Conservation (phyloP, 257 asterid species). For the Salvia miltiorrhiza region DNA sequence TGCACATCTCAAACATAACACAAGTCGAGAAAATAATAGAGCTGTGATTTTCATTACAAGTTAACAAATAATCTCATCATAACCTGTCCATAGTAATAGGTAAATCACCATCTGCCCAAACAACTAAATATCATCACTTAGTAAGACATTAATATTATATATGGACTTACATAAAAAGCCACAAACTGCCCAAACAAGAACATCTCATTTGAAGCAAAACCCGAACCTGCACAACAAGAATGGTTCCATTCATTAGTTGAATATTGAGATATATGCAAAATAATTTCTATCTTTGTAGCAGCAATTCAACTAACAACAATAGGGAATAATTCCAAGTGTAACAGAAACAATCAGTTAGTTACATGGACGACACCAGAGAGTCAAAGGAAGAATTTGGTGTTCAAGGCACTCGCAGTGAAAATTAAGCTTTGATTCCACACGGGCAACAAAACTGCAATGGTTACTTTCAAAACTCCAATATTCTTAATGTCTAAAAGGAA, state of each 20-base stretch:
- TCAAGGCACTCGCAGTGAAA: conserved; percentile 10
- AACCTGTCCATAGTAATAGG: too few species aligned
- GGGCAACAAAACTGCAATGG: background rate
- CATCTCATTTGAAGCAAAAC: too few species aligned
- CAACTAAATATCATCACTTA: too few species aligned
- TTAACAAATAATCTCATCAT: too few species aligned
- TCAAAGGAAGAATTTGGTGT: background rate
- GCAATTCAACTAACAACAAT: background rate
- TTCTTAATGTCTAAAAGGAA: conserved; percentile 10
- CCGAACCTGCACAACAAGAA: too few species aligned
- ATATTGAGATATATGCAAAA: conserved; percentile 4
- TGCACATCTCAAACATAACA: too few species aligned
- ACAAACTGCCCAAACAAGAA: too few species aligned
- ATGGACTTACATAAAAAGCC: too few species aligned
- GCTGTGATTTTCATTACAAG: too few species aligned
- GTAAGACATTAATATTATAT: too few species aligned
- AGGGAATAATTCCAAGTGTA: conserved; percentile 13
- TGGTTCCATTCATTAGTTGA: conserved; percentile 11
- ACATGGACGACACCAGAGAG: background rate
- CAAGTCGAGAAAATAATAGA: too few species aligned
- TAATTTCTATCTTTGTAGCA: background rate
- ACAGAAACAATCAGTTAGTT: background rate
- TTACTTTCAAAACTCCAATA: background rate
- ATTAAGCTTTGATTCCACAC: background rate
- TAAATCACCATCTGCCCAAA: too few species aligned